Evolutionary conservation across 352 stramenopile species (phyloP).

Genomic region (Globisporangium cystogenes): DNA sequence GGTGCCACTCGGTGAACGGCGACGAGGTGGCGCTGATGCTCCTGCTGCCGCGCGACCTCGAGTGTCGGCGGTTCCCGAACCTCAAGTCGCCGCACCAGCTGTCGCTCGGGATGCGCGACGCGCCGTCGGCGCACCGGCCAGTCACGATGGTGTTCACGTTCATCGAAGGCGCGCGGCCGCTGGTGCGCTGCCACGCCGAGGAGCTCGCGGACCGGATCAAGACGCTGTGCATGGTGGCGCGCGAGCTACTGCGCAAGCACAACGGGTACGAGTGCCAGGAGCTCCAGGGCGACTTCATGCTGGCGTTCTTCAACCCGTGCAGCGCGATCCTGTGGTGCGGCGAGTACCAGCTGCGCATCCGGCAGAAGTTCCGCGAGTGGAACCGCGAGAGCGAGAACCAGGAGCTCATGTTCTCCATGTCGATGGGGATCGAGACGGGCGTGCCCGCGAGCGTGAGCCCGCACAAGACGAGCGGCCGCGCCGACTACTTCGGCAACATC

Average conservation of each 20-base stretch:
- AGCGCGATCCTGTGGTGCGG: slow-evolving; percentile 80
- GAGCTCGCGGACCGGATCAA: slow-evolving; percentile 83
- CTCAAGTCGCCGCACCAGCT: slow-evolving; percentile 73
- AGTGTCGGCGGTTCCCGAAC: slow-evolving; percentile 62
- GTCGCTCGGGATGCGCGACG: slow-evolving; percentile 75
- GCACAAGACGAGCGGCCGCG: slow-evolving; percentile 83
- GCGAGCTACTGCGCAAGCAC: slow-evolving; percentile 68
- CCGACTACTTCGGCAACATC: slow-evolving; percentile 89
- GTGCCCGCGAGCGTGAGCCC: slow-evolving; percentile 80
- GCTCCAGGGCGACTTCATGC: slow-evolving; percentile 86
- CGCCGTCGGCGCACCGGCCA: slow-evolving; percentile 64
- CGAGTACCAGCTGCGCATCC: slow-evolving; percentile 80
- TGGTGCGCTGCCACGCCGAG: slow-evolving; percentile 80
- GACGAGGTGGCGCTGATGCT: slow-evolving; percentile 81
- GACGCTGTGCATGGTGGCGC: slow-evolving; percentile 70
- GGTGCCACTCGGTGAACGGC: slow-evolving; percentile 61
- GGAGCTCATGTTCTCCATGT: slow-evolving; percentile 84
- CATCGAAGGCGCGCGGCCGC: slow-evolving; percentile 76
- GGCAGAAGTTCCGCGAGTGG: slow-evolving; percentile 74
- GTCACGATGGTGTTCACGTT: slow-evolving; percentile 90
- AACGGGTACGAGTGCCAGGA: slow-evolving; percentile 89
- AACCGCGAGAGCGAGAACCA: slow-evolving; percentile 69
- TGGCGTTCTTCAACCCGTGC: slow-evolving; percentile 82
- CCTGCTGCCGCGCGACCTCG: slow-evolving; percentile 69
- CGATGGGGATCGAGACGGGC: slow-evolving; percentile 82